Conservation (phyloP, 352 stramenopile genomes). For the Phytophthora litchii region DNA sequence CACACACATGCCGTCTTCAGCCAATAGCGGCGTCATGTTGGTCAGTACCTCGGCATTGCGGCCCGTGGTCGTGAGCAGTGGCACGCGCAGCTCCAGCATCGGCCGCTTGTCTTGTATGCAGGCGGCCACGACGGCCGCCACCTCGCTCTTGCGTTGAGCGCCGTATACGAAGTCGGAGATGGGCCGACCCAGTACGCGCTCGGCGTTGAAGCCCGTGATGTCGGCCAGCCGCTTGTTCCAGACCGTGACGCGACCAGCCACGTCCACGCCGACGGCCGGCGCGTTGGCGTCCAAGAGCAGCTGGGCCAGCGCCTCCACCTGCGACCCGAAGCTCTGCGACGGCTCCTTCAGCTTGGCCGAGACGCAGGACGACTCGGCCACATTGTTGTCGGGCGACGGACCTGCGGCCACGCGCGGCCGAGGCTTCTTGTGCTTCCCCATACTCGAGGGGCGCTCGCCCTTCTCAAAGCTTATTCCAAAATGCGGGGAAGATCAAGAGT, state of each 20-base stretch:
- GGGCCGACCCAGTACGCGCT: constrained; percentile 42
- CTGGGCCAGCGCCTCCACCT: constrained; percentile 23
- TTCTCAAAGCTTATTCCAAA: constrained; percentile 24
- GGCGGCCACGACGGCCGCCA: constrained; percentile 31
- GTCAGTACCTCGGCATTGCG: constrained; percentile 57
- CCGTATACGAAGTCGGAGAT: constrained; percentile 65
- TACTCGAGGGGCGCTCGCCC: background rate
- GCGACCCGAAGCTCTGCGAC: constrained; percentile 19
- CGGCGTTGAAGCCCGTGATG: constrained; percentile 56
- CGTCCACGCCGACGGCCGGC: constrained; percentile 63
- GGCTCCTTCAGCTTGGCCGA: background rate
- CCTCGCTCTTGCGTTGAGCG: constrained; percentile 37
- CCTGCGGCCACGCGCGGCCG: background rate
- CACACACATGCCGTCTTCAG: constrained; percentile 44
- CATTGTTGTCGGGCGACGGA: constrained; percentile 18
- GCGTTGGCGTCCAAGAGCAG: constrained; percentile 71
- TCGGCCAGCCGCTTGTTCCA: constrained; percentile 65
- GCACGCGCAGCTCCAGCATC: constrained; percentile 55
- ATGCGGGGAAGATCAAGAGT: constrained; percentile 4
- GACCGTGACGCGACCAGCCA: constrained; percentile 52
- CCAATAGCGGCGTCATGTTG: constrained; percentile 59
- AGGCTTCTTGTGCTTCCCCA: constrained; percentile 34
- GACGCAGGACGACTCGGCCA: background rate
- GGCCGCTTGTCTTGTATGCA: constrained; percentile 44
- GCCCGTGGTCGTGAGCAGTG: constrained; percentile 48